A percentile compares a stretch with the other conserved stretches of the same genome.
These are phyloP conservation scores for Botrytis pseudocinerea DNA, from an alignment of 2,329 filamentous ascomycete genomes.

Conservation along the genomic window DNA sequence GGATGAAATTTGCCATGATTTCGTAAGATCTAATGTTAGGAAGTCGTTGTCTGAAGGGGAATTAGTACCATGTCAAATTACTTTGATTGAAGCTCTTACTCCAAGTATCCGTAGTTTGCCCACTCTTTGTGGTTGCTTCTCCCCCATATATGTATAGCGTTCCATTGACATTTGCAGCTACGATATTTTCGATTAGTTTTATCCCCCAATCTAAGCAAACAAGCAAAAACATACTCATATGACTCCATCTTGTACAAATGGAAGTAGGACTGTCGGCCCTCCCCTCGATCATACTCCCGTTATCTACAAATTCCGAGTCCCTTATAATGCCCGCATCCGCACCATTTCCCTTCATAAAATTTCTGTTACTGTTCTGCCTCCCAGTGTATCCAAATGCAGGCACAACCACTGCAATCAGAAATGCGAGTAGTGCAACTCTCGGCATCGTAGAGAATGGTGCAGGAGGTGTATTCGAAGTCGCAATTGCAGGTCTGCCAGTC, in stretches of 20 bases:
- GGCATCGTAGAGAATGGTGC: slow-evolving; percentile 46
- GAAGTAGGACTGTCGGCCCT: slow-evolving; percentile 53
- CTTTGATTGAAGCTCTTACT: slow-evolving; percentile 49
- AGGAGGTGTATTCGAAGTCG: slow-evolving; percentile 48
- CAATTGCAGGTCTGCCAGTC: slow-evolving; percentile 45
- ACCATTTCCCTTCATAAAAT: slow-evolving; percentile 34
- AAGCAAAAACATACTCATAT: slow-evolving; percentile 52
- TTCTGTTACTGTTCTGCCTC: slow-evolving; percentile 45
- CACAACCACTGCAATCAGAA: slow-evolving; percentile 53
- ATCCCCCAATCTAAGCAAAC: neutral
- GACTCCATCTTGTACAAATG: slow-evolving; percentile 65
- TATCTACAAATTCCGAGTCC: slow-evolving; percentile 39
- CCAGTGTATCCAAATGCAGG: slow-evolving; percentile 48
- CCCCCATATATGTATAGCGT: slow-evolving; percentile 78
- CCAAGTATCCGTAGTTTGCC: slow-evolving; percentile 66
- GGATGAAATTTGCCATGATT: slow-evolving; percentile 67
- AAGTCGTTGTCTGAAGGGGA: slow-evolving; percentile 65
- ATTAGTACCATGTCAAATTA: slow-evolving; percentile 7
- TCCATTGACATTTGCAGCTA: slow-evolving; percentile 67
- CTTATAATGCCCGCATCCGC: slow-evolving; percentile 51
- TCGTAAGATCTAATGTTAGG: slow-evolving; percentile 68
- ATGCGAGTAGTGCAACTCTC: slow-evolving; percentile 49
- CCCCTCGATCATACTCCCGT: slow-evolving; percentile 40
- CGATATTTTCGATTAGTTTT: slow-evolving; percentile 2
- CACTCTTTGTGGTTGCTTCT: slow-evolving; percentile 56